phyloP scores from a whole-genome alignment of 2,329 filamentous ascomycete species.

The Trichoderma sp. region DNA sequence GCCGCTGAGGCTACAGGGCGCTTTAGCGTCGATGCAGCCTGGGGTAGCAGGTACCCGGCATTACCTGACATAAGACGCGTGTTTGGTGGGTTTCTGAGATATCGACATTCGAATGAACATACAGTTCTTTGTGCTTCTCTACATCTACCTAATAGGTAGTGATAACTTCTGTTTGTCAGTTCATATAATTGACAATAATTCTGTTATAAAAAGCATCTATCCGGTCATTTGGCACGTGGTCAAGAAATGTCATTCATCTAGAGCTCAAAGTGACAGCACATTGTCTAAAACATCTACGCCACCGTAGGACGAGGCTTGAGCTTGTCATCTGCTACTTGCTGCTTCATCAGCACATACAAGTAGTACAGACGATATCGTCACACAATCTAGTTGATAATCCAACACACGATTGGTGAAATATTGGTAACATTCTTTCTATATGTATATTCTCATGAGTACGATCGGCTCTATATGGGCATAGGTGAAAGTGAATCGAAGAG shows the following conservation, averaged over 20 bases:
- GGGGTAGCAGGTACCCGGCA: neutral
- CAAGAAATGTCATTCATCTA: neutral
- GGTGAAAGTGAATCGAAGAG: neutral
- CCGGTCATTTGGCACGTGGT: neutral
- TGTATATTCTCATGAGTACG: too few species aligned
- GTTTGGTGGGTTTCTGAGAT: neutral
- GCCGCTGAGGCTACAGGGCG: slow-evolving; percentile 5
- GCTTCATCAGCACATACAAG: neutral
- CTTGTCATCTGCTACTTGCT: neutral
- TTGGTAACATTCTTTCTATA: neutral
- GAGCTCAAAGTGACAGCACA: neutral
- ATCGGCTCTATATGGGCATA: neutral
- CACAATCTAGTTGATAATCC: neutral
- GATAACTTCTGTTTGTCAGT: neutral
- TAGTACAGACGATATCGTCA: neutral
- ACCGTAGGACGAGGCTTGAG: neutral
- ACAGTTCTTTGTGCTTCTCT: neutral
- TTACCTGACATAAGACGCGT: neutral
- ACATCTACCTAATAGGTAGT: neutral
- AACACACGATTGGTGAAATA: neutral
- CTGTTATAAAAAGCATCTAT: neutral
- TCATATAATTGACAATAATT: neutral
- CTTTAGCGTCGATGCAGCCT: slow-evolving; percentile 1
- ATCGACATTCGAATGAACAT: neutral
- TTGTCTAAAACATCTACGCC: slow-evolving; percentile 16